A percentile compares a stretch with the other conserved stretches of the same genome.
These are phyloP conservation scores for Kazachstania sp. DNA, from an alignment of 1,139 yeast genomes.

Conservation along the genomic window DNA sequence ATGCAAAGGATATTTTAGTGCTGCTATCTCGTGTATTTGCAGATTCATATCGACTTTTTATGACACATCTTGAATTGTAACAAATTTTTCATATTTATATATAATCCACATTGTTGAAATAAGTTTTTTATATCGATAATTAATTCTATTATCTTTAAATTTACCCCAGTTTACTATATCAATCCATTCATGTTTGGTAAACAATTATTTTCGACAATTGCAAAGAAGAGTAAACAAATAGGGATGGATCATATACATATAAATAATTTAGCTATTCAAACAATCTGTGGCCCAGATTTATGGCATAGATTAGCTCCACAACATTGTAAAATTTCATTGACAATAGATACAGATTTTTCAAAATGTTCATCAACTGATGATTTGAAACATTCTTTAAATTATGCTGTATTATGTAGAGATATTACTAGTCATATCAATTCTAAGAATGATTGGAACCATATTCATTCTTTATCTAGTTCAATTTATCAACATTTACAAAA, in stretches of 20 bases:
- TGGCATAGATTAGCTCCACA: slow-evolving; percentile 69
- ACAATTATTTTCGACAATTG: not conserved
- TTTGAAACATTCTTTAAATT: slow-evolving; percentile 70
- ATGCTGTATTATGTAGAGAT: slow-evolving; percentile 71
- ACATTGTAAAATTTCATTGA: slow-evolving; percentile 53
- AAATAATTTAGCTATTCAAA: slow-evolving; percentile 49
- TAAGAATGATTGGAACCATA: slow-evolving; percentile 38
- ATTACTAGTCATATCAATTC: slow-evolving; percentile 14
- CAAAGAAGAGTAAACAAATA: not conserved
- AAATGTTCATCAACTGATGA: slow-evolving; percentile 71
- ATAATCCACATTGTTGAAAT: too few species aligned
- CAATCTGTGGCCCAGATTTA: slow-evolving; percentile 65
- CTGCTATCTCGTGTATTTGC: too few species aligned
- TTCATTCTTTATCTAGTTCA: slow-evolving; percentile 50
- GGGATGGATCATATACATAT: slow-evolving; percentile 47
- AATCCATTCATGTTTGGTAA: not conserved
- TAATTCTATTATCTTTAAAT: too few species aligned
- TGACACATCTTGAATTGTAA: too few species aligned
- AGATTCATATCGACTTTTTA: too few species aligned
- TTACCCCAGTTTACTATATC: not conserved
- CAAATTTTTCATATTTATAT: too few species aligned
- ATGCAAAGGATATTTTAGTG: too few species aligned
- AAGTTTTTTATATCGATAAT: too few species aligned
- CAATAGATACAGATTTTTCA: slow-evolving; percentile 58
- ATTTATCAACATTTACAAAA: slow-evolving; percentile 43